A percentile compares a stretch with the other conserved stretches of the same genome.
phyloP scores from a whole-genome alignment of 345 rosid species.

The Eucalyptus tenuipes region DNA sequence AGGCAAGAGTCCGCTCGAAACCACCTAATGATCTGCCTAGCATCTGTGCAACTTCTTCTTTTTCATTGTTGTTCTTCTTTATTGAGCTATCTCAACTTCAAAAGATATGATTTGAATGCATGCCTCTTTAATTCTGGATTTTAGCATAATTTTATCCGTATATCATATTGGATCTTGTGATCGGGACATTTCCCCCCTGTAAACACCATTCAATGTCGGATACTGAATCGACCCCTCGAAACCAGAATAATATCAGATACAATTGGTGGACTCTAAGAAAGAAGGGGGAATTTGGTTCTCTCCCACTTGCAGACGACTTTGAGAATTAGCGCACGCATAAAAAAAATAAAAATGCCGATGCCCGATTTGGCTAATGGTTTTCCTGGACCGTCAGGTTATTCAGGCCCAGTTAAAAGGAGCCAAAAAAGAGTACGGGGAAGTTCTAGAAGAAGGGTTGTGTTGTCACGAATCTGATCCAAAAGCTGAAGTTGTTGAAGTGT shows the following conservation, averaged over 20 bases:
- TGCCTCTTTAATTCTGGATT: neutral
- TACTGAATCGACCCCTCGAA: neutral
- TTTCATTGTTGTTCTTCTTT: neutral
- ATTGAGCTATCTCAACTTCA: neutral
- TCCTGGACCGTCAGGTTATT: neutral
- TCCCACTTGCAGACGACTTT: neutral
- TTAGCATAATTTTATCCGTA: neutral
- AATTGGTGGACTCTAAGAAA: neutral
- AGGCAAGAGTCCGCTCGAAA: neutral
- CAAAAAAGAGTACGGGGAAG: neutral
- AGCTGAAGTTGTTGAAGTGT: neutral
- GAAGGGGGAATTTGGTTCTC: neutral
- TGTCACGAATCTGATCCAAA: neutral
- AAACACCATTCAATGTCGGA: neutral
- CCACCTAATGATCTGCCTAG: neutral
- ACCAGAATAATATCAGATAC: neutral
- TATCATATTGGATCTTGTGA: neutral
- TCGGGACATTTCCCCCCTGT: too few relatives aligned
- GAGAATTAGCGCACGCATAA: neutral
- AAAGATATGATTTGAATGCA: neutral
- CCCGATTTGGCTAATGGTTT: neutral
- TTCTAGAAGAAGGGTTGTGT: neutral
- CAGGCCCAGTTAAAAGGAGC: neutral
- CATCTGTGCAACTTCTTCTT: neutral
- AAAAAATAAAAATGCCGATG: neutral